Conservation (phyloP, 2,329 filamentous ascomycete species). For the Fusarium phyllophilum region DNA sequence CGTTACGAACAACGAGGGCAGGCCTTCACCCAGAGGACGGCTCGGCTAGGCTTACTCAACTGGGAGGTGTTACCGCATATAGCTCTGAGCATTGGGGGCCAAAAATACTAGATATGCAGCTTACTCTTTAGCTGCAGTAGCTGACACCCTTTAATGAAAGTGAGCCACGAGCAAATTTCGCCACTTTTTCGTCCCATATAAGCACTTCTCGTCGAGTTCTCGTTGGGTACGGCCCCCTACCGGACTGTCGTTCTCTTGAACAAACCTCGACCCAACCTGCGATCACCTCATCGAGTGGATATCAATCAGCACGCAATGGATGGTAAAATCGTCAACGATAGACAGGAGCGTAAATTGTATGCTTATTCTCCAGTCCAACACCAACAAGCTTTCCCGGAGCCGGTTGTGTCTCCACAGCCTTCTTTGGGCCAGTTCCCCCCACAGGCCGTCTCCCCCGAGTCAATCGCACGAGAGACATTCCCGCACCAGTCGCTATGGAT, state of each 20-base stretch:
- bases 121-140: constrained; percentile 5
- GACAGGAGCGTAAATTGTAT: background rate
- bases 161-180: background rate
- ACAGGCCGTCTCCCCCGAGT: constrained; percentile 2
- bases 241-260: background rate
- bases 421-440: background rate
- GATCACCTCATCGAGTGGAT: background rate
- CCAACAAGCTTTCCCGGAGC: background rate
- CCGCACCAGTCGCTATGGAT: constrained; percentile 7
- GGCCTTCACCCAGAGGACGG: background rate
- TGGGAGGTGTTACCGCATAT: background rate
- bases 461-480: background rate
- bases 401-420: constrained; percentile 5
- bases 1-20: background rate
- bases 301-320: constrained; percentile 2
- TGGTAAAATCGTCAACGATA: background rate
- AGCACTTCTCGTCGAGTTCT: background rate
- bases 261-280: background rate
- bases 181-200: background rate
- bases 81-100: background rate
- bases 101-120: background rate
- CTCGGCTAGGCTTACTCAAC: background rate
- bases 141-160: background rate
- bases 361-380: background rate
- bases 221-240: background rate